phyloP scores from a whole-genome alignment of 1,284 basidiomycete species.

The Peniophora sp. region DNA sequence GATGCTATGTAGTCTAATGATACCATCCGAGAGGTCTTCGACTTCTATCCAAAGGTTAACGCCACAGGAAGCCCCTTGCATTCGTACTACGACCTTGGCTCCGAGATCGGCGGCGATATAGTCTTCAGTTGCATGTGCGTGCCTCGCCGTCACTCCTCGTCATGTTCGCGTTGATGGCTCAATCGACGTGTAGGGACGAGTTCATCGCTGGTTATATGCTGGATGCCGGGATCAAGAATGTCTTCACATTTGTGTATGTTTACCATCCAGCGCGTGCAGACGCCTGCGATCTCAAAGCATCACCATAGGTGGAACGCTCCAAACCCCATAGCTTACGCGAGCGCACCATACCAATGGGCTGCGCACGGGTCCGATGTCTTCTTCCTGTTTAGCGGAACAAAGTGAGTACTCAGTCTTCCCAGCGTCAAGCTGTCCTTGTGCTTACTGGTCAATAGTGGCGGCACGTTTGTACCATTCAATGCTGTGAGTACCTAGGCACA shows the following conservation, averaged over 20 bases:
- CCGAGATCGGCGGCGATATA: slow-evolving; percentile 32
- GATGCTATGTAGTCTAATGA: slow-evolving; percentile 24
- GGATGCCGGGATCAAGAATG: slow-evolving; percentile 22
- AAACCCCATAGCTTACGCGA: slow-evolving; percentile 29
- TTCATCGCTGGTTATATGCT: slow-evolving; percentile 27
- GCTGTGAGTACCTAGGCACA: slow-evolving; percentile 16
- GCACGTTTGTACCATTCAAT: slow-evolving; percentile 31
- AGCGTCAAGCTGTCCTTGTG: slow-evolving; percentile 10
- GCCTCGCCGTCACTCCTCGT: neutral
- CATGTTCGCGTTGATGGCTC: neutral
- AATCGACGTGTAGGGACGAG: slow-evolving; percentile 27
- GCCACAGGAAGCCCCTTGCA: slow-evolving; percentile 27
- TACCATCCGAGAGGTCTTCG: slow-evolving; percentile 27
- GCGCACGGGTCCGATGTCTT: slow-evolving; percentile 39
- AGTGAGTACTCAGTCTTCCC: neutral
- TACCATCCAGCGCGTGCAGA: slow-evolving; percentile 25
- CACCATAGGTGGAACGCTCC: slow-evolving; percentile 33
- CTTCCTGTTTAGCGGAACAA: slow-evolving; percentile 31
- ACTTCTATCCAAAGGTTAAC: slow-evolving; percentile 30
- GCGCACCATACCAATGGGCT: slow-evolving; percentile 29
- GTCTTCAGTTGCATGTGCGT: slow-evolving; percentile 39
- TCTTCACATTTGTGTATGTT: slow-evolving; percentile 27
- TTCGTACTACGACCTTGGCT: slow-evolving; percentile 33
- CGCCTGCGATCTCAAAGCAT: slow-evolving; percentile 10
- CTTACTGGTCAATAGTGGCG: slow-evolving; percentile 22